Evolutionary conservation across 768 basidiomycete species (phyloP).

Genomic region (Collybia mongolica): DNA sequence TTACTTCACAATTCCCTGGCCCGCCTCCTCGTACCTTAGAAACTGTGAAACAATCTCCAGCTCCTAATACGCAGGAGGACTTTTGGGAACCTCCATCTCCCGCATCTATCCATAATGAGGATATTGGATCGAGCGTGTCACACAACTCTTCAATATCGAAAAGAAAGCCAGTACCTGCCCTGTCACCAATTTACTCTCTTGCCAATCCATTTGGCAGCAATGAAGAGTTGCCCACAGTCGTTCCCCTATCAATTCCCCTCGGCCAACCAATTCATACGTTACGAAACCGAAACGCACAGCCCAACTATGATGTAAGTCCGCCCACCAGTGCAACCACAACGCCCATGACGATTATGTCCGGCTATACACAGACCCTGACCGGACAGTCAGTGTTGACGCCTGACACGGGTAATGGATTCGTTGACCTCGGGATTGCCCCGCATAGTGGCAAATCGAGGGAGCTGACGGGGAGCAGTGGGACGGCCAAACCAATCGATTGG

Average conservation of each 20-base stretch:
- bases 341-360: conserved; percentile 3
- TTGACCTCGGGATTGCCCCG: conserved; percentile 4
- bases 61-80: neutral
- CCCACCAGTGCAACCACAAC: conserved; percentile 3
- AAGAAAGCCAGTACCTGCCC: neutral
- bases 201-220: neutral
- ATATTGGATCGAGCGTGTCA: neutral
- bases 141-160: neutral
- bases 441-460: neutral
- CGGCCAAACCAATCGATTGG: conserved; percentile 9
- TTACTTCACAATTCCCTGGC: conserved; percentile 54
- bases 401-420: conserved; percentile 3
- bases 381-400: neutral
- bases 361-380: conserved; percentile 7
- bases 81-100: conserved; percentile 11
- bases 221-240: neutral
- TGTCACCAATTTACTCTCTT: conserved; percentile 1
- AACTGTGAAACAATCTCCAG: conserved; percentile 8
- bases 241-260: neutral
- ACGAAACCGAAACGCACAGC: neutral
- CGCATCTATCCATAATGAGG: neutral
- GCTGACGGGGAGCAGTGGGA: neutral
- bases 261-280: neutral
- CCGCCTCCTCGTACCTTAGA: conserved; percentile 35
- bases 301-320: neutral